Evolutionary conservation across 495 filamentous ascomycete species (phyloP).

Genomic region (Evansstolkia leycettana): DNA sequence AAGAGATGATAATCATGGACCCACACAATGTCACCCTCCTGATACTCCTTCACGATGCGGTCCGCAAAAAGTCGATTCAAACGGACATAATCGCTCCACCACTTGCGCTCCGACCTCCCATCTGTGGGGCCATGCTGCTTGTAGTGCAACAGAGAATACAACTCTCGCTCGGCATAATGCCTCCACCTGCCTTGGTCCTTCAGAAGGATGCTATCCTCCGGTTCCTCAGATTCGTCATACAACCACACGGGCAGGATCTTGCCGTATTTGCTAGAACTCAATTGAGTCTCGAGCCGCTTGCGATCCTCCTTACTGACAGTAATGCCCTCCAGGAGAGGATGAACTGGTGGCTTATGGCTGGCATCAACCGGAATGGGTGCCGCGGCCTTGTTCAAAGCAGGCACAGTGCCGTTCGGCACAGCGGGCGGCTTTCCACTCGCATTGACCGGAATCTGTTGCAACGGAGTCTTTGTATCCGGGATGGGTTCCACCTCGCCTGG

Average conservation of each 20-base stretch:
- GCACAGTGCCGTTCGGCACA: conserved; percentile 7
- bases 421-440: conserved; percentile 11
- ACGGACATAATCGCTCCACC: conserved; percentile 81
- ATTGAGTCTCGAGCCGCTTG: conserved; percentile 50
- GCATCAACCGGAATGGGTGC: conserved; percentile 61
- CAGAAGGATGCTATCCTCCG: conserved; percentile 50
- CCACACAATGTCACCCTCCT: conserved; percentile 79
- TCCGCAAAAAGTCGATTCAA: conserved; percentile 84
- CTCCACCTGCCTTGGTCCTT: conserved; percentile 75
- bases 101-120: conserved; percentile 62
- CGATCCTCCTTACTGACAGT: conserved; percentile 54
- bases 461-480: conserved; percentile 19
- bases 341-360: conserved; percentile 35
- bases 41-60: conserved; percentile 71
- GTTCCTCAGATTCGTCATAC: conserved; percentile 51
- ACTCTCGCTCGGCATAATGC: conserved; percentile 74
- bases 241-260: conserved; percentile 79
- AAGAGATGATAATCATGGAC: conserved; percentile 89
- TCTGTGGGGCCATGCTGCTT: conserved; percentile 81
- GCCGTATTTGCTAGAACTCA: conserved; percentile 54
- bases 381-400: conserved; percentile 45
- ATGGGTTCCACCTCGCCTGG: conserved; percentile 70
- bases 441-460: conserved; percentile 24
- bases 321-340: conserved; percentile 49
- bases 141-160: conserved; percentile 88